Evolutionary conservation across 2,329 filamentous ascomycete genomes (phyloP).

Genomic region (Fusarium chaquense): DNA sequence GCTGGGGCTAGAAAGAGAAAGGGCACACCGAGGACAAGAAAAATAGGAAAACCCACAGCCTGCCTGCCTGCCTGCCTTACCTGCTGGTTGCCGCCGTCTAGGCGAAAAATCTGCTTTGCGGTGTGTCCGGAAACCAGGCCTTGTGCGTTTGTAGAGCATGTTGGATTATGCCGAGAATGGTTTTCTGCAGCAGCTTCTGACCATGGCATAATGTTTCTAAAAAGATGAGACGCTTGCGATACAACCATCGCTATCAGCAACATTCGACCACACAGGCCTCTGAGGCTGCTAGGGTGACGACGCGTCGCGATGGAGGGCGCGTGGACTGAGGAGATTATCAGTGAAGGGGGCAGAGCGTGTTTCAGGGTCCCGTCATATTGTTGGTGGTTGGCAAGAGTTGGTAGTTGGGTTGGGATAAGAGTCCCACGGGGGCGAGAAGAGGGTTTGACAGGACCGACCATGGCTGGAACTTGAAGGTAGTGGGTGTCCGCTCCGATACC

Average conservation of each 20-base stretch:
- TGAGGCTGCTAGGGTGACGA: conserved; percentile 23
- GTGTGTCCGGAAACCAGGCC: conserved; percentile 34
- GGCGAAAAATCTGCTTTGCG: conserved; percentile 34
- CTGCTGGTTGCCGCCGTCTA: conserved; percentile 24
- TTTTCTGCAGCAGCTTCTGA: conserved; percentile 10
- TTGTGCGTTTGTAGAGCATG: conserved; percentile 1
- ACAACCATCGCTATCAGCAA: conserved; percentile 24
- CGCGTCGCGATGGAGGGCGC: conserved; percentile 37
- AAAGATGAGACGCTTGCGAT: conserved; percentile 45
- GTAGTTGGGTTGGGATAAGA: conserved; percentile 38
- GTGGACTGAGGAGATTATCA: conserved; percentile 32
- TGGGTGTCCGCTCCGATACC: conserved; percentile 36
- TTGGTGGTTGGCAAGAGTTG: conserved; percentile 41
- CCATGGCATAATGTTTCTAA: conserved; percentile 27
- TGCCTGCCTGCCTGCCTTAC: neutral
- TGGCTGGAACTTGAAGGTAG: conserved; percentile 41
- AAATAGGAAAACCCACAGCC: conserved; percentile 43
- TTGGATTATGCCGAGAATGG: conserved; percentile 8
- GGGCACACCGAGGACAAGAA: conserved; percentile 30
- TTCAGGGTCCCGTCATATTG: conserved; percentile 44
- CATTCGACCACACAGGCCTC: conserved; percentile 5
- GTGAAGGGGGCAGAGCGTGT: conserved; percentile 47
- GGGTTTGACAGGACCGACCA: conserved; percentile 45
- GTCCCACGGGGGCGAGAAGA: conserved; percentile 44
- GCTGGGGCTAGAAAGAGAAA: conserved; percentile 28